phyloP scores from a whole-genome alignment of 2,329 filamentous ascomycete genomes.

The Talaromyces funiculosus region DNA sequence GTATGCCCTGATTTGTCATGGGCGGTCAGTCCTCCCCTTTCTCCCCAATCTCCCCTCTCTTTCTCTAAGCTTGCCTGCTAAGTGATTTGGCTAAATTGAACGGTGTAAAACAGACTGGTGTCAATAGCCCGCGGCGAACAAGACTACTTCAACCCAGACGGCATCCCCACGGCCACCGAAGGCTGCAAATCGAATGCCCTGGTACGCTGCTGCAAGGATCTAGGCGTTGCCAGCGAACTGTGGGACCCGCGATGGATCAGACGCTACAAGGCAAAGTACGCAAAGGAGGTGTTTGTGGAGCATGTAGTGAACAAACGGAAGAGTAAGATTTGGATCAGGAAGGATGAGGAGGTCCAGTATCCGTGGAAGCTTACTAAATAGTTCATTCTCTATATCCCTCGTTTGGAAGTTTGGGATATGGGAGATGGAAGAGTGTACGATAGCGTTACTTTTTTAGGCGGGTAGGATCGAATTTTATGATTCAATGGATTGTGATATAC shows the following conservation, averaged over 20 bases:
- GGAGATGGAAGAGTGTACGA: too few species aligned
- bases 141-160: conserved; percentile 83
- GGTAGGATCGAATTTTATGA: not conserved
- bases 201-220: conserved; percentile 97
- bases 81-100: not conserved
- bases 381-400: not conserved
- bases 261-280: conserved; percentile 68
- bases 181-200: conserved; percentile 97
- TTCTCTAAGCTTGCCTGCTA: not conserved
- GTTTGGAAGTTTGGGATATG: not conserved
- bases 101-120: conserved; percentile 61
- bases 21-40: conserved; percentile 54
- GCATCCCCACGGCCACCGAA: conserved; percentile 89
- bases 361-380: conserved; percentile 52
- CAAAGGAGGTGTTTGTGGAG: conserved; percentile 83
- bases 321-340: conserved; percentile 79
- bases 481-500: not conserved
- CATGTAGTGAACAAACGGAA: conserved; percentile 81
- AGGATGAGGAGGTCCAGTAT: conserved; percentile 68
- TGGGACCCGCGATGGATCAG: conserved; percentile 94
- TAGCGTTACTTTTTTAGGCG: too few species aligned
- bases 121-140: conserved; percentile 92
- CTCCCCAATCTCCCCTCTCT: too few species aligned
- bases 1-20: conserved; percentile 84
- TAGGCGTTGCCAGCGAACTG: conserved; percentile 88